phyloP scores from a whole-genome alignment of 169 alveolate genomes.

The Plasmodium cynomolgi region DNA sequence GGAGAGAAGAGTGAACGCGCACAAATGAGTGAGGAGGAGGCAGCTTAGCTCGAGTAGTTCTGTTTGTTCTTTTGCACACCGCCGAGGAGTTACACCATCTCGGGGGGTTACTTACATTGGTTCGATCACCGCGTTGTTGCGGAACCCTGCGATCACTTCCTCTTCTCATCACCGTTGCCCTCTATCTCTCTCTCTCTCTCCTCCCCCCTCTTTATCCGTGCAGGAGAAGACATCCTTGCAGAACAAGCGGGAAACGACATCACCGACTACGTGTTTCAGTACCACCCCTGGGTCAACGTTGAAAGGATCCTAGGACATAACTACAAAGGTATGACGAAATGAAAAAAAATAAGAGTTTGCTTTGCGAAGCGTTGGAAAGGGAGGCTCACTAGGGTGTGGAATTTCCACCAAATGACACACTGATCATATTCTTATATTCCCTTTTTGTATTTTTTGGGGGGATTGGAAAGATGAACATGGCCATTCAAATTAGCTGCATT shows the following conservation, averaged over 20 bases:
- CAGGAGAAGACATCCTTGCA: slow-evolving; percentile 77
- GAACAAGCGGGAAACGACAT: slow-evolving; percentile 78
- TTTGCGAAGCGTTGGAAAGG: neutral
- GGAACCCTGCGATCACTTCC: neutral
- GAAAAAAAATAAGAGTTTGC: slow-evolving; percentile 1
- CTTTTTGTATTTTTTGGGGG: neutral
- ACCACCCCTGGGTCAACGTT: slow-evolving; percentile 81
- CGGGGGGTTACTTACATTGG: neutral
- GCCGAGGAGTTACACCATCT: neutral
- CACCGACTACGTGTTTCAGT: slow-evolving; percentile 61
- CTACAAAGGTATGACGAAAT: slow-evolving; percentile 73
- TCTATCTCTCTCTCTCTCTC: neutral
- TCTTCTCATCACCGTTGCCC: neutral
- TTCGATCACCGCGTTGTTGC: neutral
- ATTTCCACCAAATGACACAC: neutral
- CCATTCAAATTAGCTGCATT: neutral
- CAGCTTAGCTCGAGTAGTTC: neutral
- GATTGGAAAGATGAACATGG: neutral
- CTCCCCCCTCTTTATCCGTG: neutral
- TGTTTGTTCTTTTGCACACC: neutral
- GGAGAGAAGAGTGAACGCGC: neutral
- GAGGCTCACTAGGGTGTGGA: neutral
- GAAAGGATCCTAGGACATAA: slow-evolving; percentile 71
- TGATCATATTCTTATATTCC: neutral
- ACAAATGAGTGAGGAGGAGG: neutral